These are phyloP conservation scores for Salvia miltiorrhiza DNA, from an alignment of 257 asterid species.

Conservation along the genomic window DNA sequence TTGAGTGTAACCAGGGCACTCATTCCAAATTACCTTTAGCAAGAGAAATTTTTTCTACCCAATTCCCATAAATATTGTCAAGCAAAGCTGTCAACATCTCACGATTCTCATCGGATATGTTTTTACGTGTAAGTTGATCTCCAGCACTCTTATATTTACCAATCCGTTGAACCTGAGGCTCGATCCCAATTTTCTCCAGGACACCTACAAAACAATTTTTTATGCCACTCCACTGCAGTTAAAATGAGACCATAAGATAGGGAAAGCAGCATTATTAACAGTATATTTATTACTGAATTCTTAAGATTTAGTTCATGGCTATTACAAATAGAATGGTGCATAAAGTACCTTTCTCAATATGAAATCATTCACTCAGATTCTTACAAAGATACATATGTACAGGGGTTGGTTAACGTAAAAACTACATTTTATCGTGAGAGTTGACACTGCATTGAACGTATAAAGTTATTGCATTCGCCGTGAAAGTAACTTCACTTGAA, in stretches of 20 bases:
- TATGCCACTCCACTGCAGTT: conserved; percentile 26
- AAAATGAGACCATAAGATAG: conserved; percentile 18
- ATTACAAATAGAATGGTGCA: neutral
- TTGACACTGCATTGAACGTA: too few relatives aligned
- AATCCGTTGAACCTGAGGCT: conserved; percentile 85
- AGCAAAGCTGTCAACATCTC: conserved; percentile 87
- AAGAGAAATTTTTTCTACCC: conserved; percentile 69
- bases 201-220: conserved; percentile 56
- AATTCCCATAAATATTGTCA: conserved; percentile 72
- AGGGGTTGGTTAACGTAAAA: too few relatives aligned
- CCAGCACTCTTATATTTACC: conserved; percentile 98
- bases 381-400: neutral
- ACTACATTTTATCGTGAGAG: too few relatives aligned
- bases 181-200: conserved; percentile 81
- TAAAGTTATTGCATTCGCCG: too few relatives aligned
- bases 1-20: conserved; percentile 11
- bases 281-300: neutral
- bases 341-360: neutral
- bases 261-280: conserved; percentile 2
- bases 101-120: conserved; percentile 79
- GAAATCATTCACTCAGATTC: neutral
- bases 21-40: conserved; percentile 54
- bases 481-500: too few relatives aligned
- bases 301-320: neutral
- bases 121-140: conserved; percentile 77